Conservation (phyloP, 75 land plant species). For the Picea glauca region DNA sequence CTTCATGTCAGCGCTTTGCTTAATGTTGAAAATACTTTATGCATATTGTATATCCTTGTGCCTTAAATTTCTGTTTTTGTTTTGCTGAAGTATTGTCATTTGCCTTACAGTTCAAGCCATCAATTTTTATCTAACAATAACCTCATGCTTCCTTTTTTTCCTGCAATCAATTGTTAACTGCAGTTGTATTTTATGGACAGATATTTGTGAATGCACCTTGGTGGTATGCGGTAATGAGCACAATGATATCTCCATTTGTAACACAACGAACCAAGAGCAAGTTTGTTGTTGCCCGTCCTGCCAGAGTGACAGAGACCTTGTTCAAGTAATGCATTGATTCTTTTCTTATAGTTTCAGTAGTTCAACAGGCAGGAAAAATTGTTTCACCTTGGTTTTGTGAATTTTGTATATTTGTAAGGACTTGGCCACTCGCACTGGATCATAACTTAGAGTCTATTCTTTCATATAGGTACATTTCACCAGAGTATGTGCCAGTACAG, state of each 20-base stretch:
- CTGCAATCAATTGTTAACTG: background rate
- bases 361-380: background rate
- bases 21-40: background rate
- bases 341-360: background rate
- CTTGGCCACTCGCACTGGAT: background rate
- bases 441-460: background rate
- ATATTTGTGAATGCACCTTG: conserved; percentile 75
- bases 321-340: conserved; percentile 45
- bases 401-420: background rate
- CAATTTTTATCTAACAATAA: background rate
- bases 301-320: conserved; percentile 55
- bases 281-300: conserved; percentile 67
- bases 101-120: background rate
- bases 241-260: conserved; percentile 54
- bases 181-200: conserved; percentile 25
- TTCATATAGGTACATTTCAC: conserved; percentile 42
- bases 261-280: conserved; percentile 65
- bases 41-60: background rate
- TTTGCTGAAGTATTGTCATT: background rate
- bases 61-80: too few species aligned
- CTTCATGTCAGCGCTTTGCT: too few species aligned
- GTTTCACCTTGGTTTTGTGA: background rate
- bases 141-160: background rate
- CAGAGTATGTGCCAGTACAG: conserved; percentile 57
- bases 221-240: conserved; percentile 64